These are phyloP conservation scores for Mentha longifolia DNA, from an alignment of 257 asterid genomes.

Conservation along the genomic window DNA sequence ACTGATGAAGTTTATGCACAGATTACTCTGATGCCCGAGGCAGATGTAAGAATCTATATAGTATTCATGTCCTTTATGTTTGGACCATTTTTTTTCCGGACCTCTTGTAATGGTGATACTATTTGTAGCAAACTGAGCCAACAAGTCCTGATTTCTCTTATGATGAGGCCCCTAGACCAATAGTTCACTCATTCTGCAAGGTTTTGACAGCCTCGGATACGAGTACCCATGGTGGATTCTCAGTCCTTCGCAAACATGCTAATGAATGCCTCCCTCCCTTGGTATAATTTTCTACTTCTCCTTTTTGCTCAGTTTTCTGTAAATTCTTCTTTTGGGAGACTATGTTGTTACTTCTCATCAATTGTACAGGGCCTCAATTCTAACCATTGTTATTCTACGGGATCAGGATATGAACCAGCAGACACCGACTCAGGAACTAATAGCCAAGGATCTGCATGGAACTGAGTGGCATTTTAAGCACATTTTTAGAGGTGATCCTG, in stretches of 20 bases:
- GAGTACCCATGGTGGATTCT: conserved; percentile 90
- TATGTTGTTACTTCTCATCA: neutral
- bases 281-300: conserved; percentile 44
- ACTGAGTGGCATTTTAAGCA: conserved; percentile 76
- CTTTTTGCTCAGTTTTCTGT: neutral
- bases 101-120: too few relatives aligned
- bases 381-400: neutral
- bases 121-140: conserved; percentile 66
- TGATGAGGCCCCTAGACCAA: conserved; percentile 61
- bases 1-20: conserved; percentile 91
- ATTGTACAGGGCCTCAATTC: neutral
- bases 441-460: conserved; percentile 74
- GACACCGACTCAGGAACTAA: conserved; percentile 73
- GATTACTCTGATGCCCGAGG: conserved; percentile 73
- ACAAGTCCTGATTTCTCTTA: conserved; percentile 47
- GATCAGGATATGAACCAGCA: conserved; percentile 75
- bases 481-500: conserved; percentile 66
- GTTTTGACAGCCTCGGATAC: conserved; percentile 91
- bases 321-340: conserved; percentile 23
- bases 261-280: conserved; percentile 88
- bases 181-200: conserved; percentile 81
- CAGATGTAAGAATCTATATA: conserved; percentile 54
- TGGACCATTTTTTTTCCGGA: too few relatives aligned
- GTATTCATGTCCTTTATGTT: too few relatives aligned
- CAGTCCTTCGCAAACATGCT: conserved; percentile 87